A percentile compares a stretch with the other conserved stretches of the same genome.
Evolutionary conservation across 2,329 filamentous ascomycete genomes (phyloP).

Genomic region (Aspergillus sp.): DNA sequence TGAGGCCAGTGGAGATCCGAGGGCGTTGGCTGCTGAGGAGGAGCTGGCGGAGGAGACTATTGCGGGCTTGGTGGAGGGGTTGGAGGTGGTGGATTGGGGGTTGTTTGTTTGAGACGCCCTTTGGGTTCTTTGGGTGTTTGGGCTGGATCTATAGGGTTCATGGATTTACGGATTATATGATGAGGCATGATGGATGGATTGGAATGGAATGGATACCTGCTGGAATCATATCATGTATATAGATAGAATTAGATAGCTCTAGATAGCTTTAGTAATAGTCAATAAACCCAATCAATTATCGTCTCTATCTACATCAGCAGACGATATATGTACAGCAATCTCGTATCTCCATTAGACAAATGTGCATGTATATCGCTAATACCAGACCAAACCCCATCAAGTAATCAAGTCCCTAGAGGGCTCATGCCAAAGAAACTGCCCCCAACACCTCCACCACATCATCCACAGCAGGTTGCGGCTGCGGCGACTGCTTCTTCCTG

Average conservation of each 20-base stretch:
- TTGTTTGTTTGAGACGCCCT: constrained; percentile 56
- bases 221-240: neutral
- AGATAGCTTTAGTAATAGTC: no score
- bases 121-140: neutral
- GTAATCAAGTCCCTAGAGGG: no score
- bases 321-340: no score
- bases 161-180: neutral
- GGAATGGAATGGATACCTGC: neutral
- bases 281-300: no score
- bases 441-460: constrained; percentile 9
- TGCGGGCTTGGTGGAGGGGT: constrained; percentile 61
- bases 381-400: neutral
- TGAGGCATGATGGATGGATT: neutral
- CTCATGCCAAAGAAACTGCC: neutral
- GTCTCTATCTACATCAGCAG: no score
- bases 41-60: constrained; percentile 39
- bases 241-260: neutral
- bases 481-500: constrained; percentile 20
- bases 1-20: constrained; percentile 64
- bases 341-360: neutral
- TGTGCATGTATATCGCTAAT: neutral
- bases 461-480: constrained; percentile 7
- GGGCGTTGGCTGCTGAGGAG: constrained; percentile 67
- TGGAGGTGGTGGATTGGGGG: constrained; percentile 77
- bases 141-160: neutral